Base-by-base conservation (phyloP, 1,284 basidiomycete genomes). In the Termitomyces sp. region DNA sequence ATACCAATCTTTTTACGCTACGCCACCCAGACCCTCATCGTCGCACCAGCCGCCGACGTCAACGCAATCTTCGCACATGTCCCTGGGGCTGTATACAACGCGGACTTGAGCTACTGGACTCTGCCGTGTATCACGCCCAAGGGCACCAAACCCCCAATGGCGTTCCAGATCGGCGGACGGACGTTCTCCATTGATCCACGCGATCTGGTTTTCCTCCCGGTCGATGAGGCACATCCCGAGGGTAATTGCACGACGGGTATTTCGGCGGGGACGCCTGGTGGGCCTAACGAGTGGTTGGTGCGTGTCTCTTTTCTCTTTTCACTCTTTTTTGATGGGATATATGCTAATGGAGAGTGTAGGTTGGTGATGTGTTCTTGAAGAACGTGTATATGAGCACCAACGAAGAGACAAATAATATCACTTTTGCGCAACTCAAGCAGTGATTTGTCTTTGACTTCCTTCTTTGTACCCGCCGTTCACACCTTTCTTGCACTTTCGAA, bases 211-310 rank as follows among this genome's bases (percentile, higher is more conserved):
- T 85, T 91, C 65, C 62, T 79, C 10, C 84, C 88, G 21, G 62
- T 83, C 11, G 72, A 88, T 62, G 56, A 63, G 28, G 77, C 76
- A 56, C 63, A 88, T 57, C 77, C 79, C 31, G 66, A 71, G 14
- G 84, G 86, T 16, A 73, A 79, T 31, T 93, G 91, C 64, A 71
- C 80, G 11, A 84, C 83, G 24, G 85, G 88, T 5, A 86, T 93
- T 63, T 76, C 76, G 14, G 67, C 55, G 72, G 78, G 66, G 13
- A 62, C 55, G 21, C 56, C 65, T 11, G 65, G 64, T 21, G 45
- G 59, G 11, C 52, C 58, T 8, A 61, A 49, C 16, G 58, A 83
- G 60, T 91, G 86, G 87, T 73, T 92, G 58, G 79, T 80, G 57
- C 65, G 73, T 61, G 19, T 3, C 8, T 9, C n/a, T 26, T 37